These are phyloP conservation scores for Metarhizium humberi DNA, from an alignment of 2,329 filamentous ascomycete species.

Conservation along the genomic window DNA sequence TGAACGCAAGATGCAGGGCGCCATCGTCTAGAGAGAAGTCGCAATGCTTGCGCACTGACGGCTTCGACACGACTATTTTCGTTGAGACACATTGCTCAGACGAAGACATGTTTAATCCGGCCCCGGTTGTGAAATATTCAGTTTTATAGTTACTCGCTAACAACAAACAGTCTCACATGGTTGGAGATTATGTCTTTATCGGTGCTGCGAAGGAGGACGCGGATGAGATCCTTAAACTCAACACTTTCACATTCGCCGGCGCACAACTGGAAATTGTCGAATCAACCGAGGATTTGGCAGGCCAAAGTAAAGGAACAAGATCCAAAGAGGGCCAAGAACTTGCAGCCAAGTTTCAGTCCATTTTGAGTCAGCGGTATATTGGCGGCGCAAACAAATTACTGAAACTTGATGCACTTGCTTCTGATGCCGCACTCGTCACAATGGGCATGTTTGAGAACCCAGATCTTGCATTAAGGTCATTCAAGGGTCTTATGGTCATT, in stretches of 20 bases:
- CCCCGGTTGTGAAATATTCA: slow-evolving; percentile 1
- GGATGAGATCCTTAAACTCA: slow-evolving; percentile 55
- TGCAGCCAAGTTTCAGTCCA: slow-evolving; percentile 58
- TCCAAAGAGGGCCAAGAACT: slow-evolving; percentile 48
- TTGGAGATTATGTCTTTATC: slow-evolving; percentile 61
- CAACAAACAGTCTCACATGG: slow-evolving; percentile 57
- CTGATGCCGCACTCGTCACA: slow-evolving; percentile 60
- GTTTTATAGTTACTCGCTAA: slow-evolving; percentile 41
- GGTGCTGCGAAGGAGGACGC: slow-evolving; percentile 56
- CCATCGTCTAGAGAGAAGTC: slow-evolving; percentile 5
- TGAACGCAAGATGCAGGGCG: slow-evolving; percentile 16
- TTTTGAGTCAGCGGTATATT: slow-evolving; percentile 70
- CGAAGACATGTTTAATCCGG: background rate
- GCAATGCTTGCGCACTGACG: slow-evolving; percentile 1
- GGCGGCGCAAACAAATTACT: slow-evolving; percentile 61
- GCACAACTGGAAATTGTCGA: slow-evolving; percentile 47
- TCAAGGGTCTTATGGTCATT: slow-evolving; percentile 83
- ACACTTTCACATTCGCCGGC: slow-evolving; percentile 61
- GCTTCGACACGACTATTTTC: slow-evolving; percentile 1
- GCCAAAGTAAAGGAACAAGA: slow-evolving; percentile 29
- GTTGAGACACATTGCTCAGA: background rate
- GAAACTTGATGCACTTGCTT: slow-evolving; percentile 68
- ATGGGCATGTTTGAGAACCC: slow-evolving; percentile 68
- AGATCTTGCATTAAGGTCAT: slow-evolving; percentile 73
- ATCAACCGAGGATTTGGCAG: slow-evolving; percentile 29